Percentiles rank a stretch among this genome's conserved stretches.
Evolutionary conservation across 1,284 basidiomycete species (phyloP).

Genomic region (Malassezia sympodialis): DNA sequence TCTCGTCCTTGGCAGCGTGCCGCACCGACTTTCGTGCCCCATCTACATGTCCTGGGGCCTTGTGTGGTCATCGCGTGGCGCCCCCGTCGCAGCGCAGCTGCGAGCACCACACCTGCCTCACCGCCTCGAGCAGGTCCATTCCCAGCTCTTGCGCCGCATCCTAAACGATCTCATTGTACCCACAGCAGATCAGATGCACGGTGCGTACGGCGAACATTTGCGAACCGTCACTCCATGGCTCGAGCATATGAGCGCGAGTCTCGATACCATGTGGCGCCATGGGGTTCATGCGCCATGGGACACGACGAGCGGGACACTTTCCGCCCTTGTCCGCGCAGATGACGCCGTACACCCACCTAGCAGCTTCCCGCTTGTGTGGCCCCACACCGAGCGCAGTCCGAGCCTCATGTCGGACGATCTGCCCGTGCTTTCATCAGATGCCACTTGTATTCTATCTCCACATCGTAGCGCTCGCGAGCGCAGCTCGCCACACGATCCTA

Average conservation of each 20-base stretch:
- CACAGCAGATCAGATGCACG: conserved; percentile 1
- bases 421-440: background rate
- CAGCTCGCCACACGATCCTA: background rate
- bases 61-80: background rate
- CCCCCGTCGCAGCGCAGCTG: background rate
- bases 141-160: background rate
- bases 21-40: background rate
- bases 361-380: background rate
- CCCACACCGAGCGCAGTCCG: background rate
- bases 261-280: background rate
- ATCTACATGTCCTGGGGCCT: background rate
- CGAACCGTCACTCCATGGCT: background rate
- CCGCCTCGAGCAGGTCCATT: background rate
- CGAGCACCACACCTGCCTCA: background rate
- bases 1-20: background rate
- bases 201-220: background rate
- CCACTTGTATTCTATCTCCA: background rate
- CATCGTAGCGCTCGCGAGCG: background rate
- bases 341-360: background rate
- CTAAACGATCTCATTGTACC: background rate
- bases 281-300: background rate
- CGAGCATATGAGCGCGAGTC: background rate
- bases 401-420: background rate
- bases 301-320: background rate
- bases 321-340: background rate